These are phyloP conservation scores for Ceratobasidium sp. DNA, from an alignment of 1,284 basidiomycete species.

Conservation along the genomic window DNA sequence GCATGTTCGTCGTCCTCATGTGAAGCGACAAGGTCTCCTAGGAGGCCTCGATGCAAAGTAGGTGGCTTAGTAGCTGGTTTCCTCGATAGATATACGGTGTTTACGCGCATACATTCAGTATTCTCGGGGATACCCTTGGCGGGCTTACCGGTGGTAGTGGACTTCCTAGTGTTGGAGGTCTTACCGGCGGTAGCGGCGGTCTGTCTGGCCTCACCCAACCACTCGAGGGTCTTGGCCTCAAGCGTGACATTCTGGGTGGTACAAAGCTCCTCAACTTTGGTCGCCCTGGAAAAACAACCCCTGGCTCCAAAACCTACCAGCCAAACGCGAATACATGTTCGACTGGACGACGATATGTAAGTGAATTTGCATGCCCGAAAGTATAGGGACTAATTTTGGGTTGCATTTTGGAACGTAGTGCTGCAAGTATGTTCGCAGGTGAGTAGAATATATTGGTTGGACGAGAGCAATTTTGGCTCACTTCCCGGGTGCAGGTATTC, in stretches of 20 bases:
- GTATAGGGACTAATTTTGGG: not conserved
- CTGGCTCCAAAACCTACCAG: not conserved
- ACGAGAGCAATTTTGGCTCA: too few species aligned
- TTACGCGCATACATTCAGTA: constrained; percentile 3
- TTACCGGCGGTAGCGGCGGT: not conserved
- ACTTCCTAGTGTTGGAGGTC: constrained; percentile 3
- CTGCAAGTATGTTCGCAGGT: constrained; percentile 35
- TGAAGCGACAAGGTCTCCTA: constrained; percentile 19
- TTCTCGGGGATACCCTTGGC: not conserved
- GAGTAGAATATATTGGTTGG: not conserved
- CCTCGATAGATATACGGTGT: not conserved
- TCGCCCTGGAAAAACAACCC: constrained; percentile 1
- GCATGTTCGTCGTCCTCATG: constrained; percentile 1
- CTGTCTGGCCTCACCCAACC: constrained; percentile 1
- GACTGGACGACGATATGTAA: constrained; percentile 21
- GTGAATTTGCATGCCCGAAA: not conserved
- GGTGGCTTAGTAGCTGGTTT: not conserved
- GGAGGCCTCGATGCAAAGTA: constrained; percentile 6
- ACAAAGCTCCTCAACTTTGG: constrained; percentile 19
- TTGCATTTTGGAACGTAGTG: constrained; percentile 10
- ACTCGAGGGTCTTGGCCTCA: constrained; percentile 24
- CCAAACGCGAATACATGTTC: constrained; percentile 11
- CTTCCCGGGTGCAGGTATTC: not conserved
- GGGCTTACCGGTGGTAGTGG: not conserved
- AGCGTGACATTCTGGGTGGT: not conserved